Evolutionary conservation across 176 grass and related monocot species (phyloP).

Genomic region (Oryza coarctata): DNA sequence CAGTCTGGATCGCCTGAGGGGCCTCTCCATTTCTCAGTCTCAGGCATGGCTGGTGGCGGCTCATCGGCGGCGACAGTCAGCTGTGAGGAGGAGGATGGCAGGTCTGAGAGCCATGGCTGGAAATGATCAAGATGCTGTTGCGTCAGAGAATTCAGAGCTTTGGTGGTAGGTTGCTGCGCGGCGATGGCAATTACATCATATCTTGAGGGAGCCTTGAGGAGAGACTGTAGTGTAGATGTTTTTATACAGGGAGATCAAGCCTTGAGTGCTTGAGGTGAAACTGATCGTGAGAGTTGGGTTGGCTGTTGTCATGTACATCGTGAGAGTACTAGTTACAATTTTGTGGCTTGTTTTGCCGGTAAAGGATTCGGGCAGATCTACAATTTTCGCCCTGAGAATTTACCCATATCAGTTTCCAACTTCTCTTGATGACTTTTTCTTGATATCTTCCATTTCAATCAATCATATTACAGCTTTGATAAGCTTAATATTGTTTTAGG

Average conservation of each 20-base stretch:
- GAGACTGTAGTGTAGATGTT: slow-evolving; percentile 30
- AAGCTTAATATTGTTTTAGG: not conserved
- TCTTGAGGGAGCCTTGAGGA: slow-evolving; percentile 4
- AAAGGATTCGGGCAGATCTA: slow-evolving; percentile 57
- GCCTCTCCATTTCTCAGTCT: slow-evolving; percentile 56
- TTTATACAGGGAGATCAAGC: slow-evolving; percentile 49
- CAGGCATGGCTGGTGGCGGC: slow-evolving; percentile 37
- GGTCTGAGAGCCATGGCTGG: slow-evolving; percentile 76
- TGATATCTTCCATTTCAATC: not conserved
- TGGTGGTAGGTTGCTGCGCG: not conserved
- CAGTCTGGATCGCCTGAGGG: slow-evolving; percentile 75
- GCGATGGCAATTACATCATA: not conserved
- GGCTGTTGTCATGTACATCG: slow-evolving; percentile 40
- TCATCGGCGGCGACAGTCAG: slow-evolving; percentile 61
- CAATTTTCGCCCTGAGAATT: slow-evolving; percentile 64
- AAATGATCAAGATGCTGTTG: slow-evolving; percentile 41
- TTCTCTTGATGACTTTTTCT: not conserved
- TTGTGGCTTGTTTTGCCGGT: slow-evolving; percentile 45
- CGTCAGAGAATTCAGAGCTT: slow-evolving; percentile 22
- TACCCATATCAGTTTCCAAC: not conserved
- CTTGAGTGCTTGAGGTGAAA: slow-evolving; percentile 44
- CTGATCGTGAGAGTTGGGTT: slow-evolving; percentile 5
- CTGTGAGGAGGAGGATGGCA: slow-evolving; percentile 74
- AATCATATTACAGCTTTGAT: not conserved
- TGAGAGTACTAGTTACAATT: slow-evolving; percentile 48